These are phyloP conservation scores for Acer saccharum DNA, from an alignment of 345 rosid genomes.

Conservation along the genomic window DNA sequence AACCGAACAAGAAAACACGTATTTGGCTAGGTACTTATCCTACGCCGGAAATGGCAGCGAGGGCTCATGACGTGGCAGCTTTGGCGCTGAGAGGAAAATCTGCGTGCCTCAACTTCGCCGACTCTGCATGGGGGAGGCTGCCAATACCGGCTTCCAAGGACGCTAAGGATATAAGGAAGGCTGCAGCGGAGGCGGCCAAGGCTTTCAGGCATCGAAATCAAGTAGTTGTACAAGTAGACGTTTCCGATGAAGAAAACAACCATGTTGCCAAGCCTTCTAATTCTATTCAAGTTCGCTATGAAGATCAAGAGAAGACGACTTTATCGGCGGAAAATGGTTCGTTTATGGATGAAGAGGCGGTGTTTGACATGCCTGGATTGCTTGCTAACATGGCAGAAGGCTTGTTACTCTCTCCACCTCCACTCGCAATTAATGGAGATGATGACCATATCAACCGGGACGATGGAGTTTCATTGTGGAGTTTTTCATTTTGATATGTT, in stretches of 20 bases:
- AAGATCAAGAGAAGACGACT: conserved; percentile 17
- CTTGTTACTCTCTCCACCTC: conserved; percentile 66
- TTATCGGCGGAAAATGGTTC: conserved; percentile 4
- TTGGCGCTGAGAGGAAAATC: conserved; percentile 61
- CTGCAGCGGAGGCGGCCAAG: conserved; percentile 59
- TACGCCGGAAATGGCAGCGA: conserved; percentile 74
- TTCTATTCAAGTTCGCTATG: conserved; percentile 10
- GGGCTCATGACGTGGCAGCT: conserved; percentile 83
- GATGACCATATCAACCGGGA: conserved; percentile 20
- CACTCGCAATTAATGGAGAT: conserved; percentile 13
- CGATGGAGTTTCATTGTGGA: conserved; percentile 43
- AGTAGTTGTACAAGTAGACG: conserved; percentile 5
- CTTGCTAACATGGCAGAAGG: conserved; percentile 62
- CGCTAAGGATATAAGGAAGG: conserved; percentile 46
- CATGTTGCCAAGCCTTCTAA: conserved; percentile 8
- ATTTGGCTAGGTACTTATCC: conserved; percentile 86
- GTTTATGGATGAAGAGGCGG: conserved; percentile 41
- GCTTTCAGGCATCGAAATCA: conserved; percentile 41
- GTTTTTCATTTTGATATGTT: conserved; percentile 26
- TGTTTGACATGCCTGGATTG: conserved; percentile 50
- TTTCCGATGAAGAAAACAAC: background rate
- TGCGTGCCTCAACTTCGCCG: conserved; percentile 74
- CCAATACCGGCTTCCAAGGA: conserved; percentile 52
- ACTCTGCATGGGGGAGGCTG: conserved; percentile 65
- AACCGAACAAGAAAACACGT: conserved; percentile 55